These are phyloP conservation scores for Malania oleifera DNA, from an alignment of 164 flowering plant species.

Conservation along the genomic window DNA sequence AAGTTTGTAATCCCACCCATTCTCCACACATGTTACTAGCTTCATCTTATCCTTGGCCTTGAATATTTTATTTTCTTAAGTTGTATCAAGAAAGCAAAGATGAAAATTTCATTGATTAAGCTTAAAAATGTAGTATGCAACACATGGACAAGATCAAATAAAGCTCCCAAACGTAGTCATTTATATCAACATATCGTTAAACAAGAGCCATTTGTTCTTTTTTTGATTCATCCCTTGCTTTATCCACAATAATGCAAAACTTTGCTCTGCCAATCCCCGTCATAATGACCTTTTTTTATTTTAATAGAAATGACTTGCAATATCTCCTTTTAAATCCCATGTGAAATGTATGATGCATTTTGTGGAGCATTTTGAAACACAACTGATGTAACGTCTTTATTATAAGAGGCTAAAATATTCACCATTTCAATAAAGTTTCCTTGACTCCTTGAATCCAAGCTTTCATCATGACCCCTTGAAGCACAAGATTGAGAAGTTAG, in stretches of 20 bases:
- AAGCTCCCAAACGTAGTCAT: conserved; percentile 11
- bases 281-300: not conserved
- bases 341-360: conserved; percentile 13
- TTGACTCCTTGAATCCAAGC: not conserved
- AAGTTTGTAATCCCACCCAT: too few relatives aligned
- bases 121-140: not conserved
- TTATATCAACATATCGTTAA: conserved; percentile 16
- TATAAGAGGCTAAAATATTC: not conserved
- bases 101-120: not conserved
- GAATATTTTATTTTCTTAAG: not conserved
- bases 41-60: too few relatives aligned
- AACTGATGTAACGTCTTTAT: conserved; percentile 5
- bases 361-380: conserved; percentile 10
- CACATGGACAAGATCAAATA: conserved; percentile 11
- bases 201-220: conserved; percentile 18
- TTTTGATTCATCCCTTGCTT: conserved; percentile 16
- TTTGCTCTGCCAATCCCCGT: conserved; percentile 12
- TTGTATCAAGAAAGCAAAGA: not conserved
- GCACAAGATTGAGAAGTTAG: conserved; percentile 5
- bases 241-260: conserved; percentile 22
- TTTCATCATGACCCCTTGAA: conserved; percentile 16
- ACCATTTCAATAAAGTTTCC: conserved; percentile 12
- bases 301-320: conserved; percentile 8
- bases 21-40: too few relatives aligned
- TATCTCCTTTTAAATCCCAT: conserved; percentile 14